phyloP scores from a whole-genome alignment of 2,329 filamentous ascomycete genomes.

The Fusarium cyanostomum region DNA sequence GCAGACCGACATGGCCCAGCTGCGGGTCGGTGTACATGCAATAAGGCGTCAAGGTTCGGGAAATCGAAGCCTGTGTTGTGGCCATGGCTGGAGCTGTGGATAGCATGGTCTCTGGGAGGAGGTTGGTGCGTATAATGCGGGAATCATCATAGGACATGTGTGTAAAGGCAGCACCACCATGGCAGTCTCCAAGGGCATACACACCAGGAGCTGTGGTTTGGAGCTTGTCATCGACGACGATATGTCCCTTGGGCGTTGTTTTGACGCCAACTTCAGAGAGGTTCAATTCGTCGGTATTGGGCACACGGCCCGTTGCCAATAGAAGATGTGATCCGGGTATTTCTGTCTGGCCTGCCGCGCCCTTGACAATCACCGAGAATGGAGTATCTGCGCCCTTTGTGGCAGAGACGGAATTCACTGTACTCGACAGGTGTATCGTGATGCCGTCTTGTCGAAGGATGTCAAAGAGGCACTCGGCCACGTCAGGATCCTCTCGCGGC shows the following conservation, averaged over 20 bases:
- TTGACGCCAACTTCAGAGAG: conserved; percentile 53
- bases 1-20: conserved; percentile 61
- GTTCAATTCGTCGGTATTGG: conserved; percentile 59
- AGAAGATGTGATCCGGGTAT: conserved; percentile 58
- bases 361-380: conserved; percentile 32
- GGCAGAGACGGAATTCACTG: conserved; percentile 42
- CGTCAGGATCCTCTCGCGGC: conserved; percentile 58
- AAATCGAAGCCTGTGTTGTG: conserved; percentile 36
- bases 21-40: conserved; percentile 64
- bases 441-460: conserved; percentile 60
- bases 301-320: conserved; percentile 58
- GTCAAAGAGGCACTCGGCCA: conserved; percentile 53
- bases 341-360: conserved; percentile 33
- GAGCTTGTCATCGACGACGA: conserved; percentile 55
- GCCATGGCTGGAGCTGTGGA: conserved; percentile 41
- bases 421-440: conserved; percentile 51
- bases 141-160: conserved; percentile 67
- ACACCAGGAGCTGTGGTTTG: conserved; percentile 54
- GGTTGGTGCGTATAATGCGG: conserved; percentile 59
- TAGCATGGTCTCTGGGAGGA: conserved; percentile 46
- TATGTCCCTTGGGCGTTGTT: conserved; percentile 53
- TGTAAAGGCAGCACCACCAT: conserved; percentile 63
- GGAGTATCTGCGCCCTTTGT: conserved; percentile 13
- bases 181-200: conserved; percentile 62
- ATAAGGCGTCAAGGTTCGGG: conserved; percentile 54